phyloP scores from a whole-genome alignment of 1,139 yeast species.

The Yamadazyma conglobata region DNA sequence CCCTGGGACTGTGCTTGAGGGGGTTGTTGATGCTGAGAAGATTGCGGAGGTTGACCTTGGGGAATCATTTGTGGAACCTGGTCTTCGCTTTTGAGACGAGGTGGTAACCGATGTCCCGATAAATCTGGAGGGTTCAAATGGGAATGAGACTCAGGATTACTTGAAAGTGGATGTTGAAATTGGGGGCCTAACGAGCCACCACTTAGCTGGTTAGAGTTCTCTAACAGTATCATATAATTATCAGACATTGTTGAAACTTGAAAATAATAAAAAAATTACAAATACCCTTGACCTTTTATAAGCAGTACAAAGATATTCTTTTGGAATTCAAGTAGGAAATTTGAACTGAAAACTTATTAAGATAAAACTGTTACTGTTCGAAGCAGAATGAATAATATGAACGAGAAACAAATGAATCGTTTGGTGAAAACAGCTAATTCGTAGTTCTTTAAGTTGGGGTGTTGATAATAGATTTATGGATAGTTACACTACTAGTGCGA shows the following conservation, averaged over 20 bases:
- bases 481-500: conserved; percentile 11
- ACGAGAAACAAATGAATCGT: too few species aligned
- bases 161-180: background rate
- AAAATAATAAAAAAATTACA: too few species aligned
- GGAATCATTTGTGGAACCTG: background rate
- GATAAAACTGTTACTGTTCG: too few species aligned
- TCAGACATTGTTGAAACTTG: conserved; percentile 11
- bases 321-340: too few species aligned
- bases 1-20: too few species aligned
- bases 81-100: conserved; percentile 2
- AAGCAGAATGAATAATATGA: too few species aligned
- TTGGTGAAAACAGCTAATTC: too few species aligned
- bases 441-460: too few species aligned
- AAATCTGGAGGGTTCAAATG: conserved; percentile 1
- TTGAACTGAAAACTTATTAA: too few species aligned
- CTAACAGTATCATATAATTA: conserved; percentile 12
- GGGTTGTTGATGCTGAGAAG: background rate
- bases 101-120: conserved; percentile 3
- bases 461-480: conserved; percentile 4
- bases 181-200: background rate
- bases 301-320: too few species aligned
- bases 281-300: too few species aligned
- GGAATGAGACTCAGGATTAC: background rate
- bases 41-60: background rate
- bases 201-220: conserved; percentile 2